phyloP scores from a whole-genome alignment of 768 basidiomycete genomes.

The Mycena belliarum region DNA sequence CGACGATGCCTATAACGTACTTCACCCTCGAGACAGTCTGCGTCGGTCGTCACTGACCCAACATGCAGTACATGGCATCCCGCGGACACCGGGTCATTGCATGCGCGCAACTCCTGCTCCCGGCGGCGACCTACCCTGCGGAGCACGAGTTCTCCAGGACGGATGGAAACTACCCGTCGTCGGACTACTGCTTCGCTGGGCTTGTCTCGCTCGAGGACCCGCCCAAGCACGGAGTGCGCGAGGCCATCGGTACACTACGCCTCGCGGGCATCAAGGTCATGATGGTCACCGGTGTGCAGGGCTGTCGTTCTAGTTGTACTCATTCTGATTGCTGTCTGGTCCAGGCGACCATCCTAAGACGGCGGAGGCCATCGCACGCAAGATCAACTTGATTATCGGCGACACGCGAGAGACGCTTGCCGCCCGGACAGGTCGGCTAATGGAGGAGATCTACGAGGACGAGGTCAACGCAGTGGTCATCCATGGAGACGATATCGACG shows the following conservation, averaged over 20 bases:
- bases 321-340: neutral
- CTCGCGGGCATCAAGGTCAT: slow-evolving; percentile 75
- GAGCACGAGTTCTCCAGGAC: slow-evolving; percentile 55
- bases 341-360: slow-evolving; percentile 72
- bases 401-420: slow-evolving; percentile 64
- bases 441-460: slow-evolving; percentile 67
- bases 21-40: slow-evolving; percentile 16
- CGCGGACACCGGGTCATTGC: slow-evolving; percentile 74
- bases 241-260: slow-evolving; percentile 70
- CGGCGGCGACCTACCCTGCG: slow-evolving; percentile 46
- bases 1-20: slow-evolving; percentile 62
- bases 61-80: slow-evolving; percentile 69
- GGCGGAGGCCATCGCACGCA: slow-evolving; percentile 71
- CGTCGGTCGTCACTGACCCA: neutral
- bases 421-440: slow-evolving; percentile 52
- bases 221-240: slow-evolving; percentile 70
- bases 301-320: neutral
- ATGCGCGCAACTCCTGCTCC: slow-evolving; percentile 63
- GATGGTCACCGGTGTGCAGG: slow-evolving; percentile 63
- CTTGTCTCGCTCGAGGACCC: slow-evolving; percentile 71
- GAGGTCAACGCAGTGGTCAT: slow-evolving; percentile 67
- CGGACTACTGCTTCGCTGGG: slow-evolving; percentile 63
- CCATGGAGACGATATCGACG: slow-evolving; percentile 69
- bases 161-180: slow-evolving; percentile 52
- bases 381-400: slow-evolving; percentile 69